Evolutionary conservation across 2,329 filamentous ascomycete species (phyloP).

Genomic region (Mycosphaerella sp.): DNA sequence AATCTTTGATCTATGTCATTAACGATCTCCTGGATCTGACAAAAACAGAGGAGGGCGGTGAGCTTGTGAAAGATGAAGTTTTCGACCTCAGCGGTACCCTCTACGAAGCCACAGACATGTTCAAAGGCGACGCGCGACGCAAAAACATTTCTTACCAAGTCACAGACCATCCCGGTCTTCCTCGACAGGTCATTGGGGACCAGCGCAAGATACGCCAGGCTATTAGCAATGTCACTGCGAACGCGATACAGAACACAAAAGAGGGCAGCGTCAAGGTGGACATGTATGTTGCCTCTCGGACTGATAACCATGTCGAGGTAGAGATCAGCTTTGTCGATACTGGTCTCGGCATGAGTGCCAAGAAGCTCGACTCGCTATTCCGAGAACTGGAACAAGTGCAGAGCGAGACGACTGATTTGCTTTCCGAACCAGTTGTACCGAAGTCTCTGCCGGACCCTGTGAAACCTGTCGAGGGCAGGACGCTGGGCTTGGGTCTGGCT

Average conservation of each 20-base stretch:
- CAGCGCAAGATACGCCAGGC: slow-evolving; percentile 73
- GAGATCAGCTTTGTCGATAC: slow-evolving; percentile 73
- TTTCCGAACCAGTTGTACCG: slow-evolving; percentile 29
- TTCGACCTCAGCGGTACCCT: slow-evolving; percentile 68
- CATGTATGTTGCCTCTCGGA: slow-evolving; percentile 53
- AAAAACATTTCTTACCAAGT: slow-evolving; percentile 69
- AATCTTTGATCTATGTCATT: slow-evolving; percentile 88
- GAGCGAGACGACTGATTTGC: slow-evolving; percentile 47
- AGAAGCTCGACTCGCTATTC: slow-evolving; percentile 55
- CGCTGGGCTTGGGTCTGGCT: slow-evolving; percentile 75
- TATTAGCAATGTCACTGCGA: slow-evolving; percentile 75
- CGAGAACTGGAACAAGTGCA: slow-evolving; percentile 61
- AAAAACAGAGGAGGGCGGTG: slow-evolving; percentile 75
- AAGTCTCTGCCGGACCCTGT: slow-evolving; percentile 28
- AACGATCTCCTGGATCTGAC: slow-evolving; percentile 86
- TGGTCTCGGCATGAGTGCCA: slow-evolving; percentile 56
- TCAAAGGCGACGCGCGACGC: slow-evolving; percentile 64
- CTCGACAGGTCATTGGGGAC: slow-evolving; percentile 67
- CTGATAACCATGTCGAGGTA: slow-evolving; percentile 53
- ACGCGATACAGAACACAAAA: slow-evolving; percentile 72
- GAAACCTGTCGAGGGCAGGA: slow-evolving; percentile 36
- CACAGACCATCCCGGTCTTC: slow-evolving; percentile 60
- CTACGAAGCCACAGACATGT: slow-evolving; percentile 69
- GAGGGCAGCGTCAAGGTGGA: slow-evolving; percentile 65
- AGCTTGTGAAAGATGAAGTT: slow-evolving; percentile 70